Percentiles rank a stretch among this genome's conserved stretches.
These are phyloP conservation scores for Podila epigama DNA, from an alignment of 192 early-diverging fungal genomes.

Conservation along the genomic window DNA sequence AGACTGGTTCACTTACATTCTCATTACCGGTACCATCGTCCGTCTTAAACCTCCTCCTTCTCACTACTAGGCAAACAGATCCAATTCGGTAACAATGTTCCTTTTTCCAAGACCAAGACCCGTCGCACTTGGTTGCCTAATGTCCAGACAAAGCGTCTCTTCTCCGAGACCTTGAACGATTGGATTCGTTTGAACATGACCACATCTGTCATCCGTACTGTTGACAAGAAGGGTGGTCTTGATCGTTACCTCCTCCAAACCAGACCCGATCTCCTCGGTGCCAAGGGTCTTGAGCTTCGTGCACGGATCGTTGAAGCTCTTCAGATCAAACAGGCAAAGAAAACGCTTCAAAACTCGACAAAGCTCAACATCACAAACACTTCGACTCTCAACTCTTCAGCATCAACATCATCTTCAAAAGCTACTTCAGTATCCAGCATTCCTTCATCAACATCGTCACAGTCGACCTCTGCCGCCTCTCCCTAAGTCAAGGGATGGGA, in stretches of 20 bases:
- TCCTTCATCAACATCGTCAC: conserved; percentile 6
- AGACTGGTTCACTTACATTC: no score
- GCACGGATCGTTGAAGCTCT: conserved; percentile 59
- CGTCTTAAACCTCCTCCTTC: no score
- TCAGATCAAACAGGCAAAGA: conserved; percentile 60
- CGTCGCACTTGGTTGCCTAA: conserved; percentile 83
- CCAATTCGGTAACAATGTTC: conserved; percentile 67
- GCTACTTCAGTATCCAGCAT: background rate
- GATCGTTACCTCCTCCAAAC: conserved; percentile 78
- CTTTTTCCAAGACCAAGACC: conserved; percentile 74
- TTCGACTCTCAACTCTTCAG: background rate
- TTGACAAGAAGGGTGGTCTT: conserved; percentile 86
- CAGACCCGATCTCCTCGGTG: conserved; percentile 68
- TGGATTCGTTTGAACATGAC: conserved; percentile 70
- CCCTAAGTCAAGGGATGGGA: no score
- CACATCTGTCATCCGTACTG: conserved; percentile 72
- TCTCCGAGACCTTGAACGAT: conserved; percentile 66
- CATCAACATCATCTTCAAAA: conserved; percentile 17
- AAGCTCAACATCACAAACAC: conserved; percentile 2
- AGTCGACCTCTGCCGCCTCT: conserved; percentile 9
- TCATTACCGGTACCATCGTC: no score
- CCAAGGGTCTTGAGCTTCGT: conserved; percentile 35
- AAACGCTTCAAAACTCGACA: conserved; percentile 11
- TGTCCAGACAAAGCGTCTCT: conserved; percentile 70
- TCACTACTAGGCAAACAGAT: conserved; percentile 62